Conservation (phyloP, 192 early-diverging fungal species). For the Spizellomyces sp. region DNA sequence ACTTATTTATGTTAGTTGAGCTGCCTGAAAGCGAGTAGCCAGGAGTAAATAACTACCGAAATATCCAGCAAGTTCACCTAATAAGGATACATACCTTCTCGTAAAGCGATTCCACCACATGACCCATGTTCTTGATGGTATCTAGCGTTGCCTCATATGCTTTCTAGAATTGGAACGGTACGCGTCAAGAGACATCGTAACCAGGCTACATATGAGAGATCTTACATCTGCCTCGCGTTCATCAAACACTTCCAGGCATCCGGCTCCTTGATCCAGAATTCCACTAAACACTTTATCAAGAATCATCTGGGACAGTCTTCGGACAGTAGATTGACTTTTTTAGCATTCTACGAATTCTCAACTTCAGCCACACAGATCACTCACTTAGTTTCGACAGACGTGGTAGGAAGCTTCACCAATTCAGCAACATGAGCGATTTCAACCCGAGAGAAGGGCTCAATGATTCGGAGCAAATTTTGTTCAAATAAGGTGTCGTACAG, state of each 20-base stretch:
- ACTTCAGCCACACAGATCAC: background rate
- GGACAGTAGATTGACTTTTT: background rate
- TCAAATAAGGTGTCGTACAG: conserved; percentile 96
- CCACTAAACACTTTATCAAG: conserved; percentile 94
- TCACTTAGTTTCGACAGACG: conserved; percentile 92
- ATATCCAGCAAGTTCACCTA: background rate
- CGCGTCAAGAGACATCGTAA: background rate
- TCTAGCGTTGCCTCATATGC: conserved; percentile 91
- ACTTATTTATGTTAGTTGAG: conserved; percentile 10
- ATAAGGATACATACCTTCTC: conserved; percentile 67
- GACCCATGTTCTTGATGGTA: conserved; percentile 95
- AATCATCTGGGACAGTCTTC: conserved; percentile 94
- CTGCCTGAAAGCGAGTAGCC: conserved; percentile 2
- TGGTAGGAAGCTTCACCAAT: conserved; percentile 87
- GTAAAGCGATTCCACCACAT: conserved; percentile 94
- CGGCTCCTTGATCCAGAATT: conserved; percentile 96
- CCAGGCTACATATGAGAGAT: conserved; percentile 1
- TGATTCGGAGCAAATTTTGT: conserved; percentile 94
- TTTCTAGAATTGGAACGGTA: conserved; percentile 53
- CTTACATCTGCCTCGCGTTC: conserved; percentile 81
- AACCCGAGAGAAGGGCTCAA: conserved; percentile 97
- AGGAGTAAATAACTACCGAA: background rate
- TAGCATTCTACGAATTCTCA: too few species aligned
- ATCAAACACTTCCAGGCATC: conserved; percentile 94
- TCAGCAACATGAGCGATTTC: conserved; percentile 95